Conservation (phyloP, 441 rosid species). For the Adansonia rubrostipa region DNA sequence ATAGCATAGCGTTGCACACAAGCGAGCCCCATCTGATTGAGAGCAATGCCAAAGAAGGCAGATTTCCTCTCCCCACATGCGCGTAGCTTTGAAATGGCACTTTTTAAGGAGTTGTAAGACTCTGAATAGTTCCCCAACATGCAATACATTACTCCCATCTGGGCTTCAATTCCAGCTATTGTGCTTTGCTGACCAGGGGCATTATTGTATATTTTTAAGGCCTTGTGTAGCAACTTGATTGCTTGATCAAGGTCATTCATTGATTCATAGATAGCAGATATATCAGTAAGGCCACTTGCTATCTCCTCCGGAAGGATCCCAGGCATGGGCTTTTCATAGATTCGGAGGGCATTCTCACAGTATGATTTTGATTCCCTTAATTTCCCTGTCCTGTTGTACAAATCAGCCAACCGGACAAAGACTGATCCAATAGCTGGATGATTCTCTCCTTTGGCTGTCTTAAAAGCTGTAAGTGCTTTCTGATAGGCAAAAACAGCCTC, state of each 20-base stretch:
- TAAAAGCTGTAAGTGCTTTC: constrained; percentile 65
- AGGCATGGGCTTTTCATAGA: constrained; percentile 7
- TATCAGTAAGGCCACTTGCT: constrained; percentile 11
- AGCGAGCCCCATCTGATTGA: constrained; percentile 15
- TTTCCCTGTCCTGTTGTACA: constrained; percentile 37
- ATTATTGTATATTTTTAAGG: constrained; percentile 12
- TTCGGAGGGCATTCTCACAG: constrained; percentile 17
- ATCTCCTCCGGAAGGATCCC: constrained; percentile 19
- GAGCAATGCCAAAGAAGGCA: constrained; percentile 13
- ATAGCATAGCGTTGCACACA: constrained; percentile 26
- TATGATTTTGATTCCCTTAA: constrained; percentile 17
- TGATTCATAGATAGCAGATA: constrained; percentile 14
- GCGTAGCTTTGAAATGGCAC: constrained; percentile 16
- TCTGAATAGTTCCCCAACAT: constrained; percentile 14
- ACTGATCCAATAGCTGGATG: constrained; percentile 68
- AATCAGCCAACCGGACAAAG: constrained; percentile 68
- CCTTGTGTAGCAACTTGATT: constrained; percentile 21
- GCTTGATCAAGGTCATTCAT: constrained; percentile 13
- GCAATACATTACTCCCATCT: constrained; percentile 19
- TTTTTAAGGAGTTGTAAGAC: constrained; percentile 13
- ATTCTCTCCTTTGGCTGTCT: constrained; percentile 66
- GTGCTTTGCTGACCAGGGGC: constrained; percentile 21
- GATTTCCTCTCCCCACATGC: constrained; percentile 19
- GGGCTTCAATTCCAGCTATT: constrained; percentile 14
- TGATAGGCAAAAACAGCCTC: constrained; percentile 69